phyloP scores from a whole-genome alignment of 1,284 basidiomycete species.

The Afroboletus lepidellus region DNA sequence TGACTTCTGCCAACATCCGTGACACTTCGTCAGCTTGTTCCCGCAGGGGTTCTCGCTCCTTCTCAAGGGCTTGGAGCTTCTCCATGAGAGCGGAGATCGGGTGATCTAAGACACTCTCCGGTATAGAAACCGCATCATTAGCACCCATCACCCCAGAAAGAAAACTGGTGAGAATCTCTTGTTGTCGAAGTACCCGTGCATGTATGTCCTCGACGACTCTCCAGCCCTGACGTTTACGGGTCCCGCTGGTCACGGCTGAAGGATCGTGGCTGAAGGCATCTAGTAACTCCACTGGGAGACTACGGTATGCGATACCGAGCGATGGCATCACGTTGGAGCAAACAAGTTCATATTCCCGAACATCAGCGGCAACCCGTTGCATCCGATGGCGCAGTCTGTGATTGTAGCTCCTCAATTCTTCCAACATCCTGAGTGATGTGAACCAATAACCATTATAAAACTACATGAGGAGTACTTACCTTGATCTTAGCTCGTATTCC shows the following conservation, averaged over 20 bases:
- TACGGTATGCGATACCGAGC: constrained; percentile 45
- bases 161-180: constrained; percentile 53
- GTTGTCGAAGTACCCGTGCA: constrained; percentile 56
- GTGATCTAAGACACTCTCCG: constrained; percentile 50
- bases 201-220: constrained; percentile 72
- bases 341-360: constrained; percentile 62
- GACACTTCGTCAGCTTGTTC: constrained; percentile 48
- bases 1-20: constrained; percentile 49
- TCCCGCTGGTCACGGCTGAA: constrained; percentile 62
- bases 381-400: constrained; percentile 61
- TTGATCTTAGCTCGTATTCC: constrained; percentile 60
- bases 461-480: constrained; percentile 41
- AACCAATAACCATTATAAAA: constrained; percentile 3
- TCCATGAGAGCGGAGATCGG: constrained; percentile 48
- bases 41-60: constrained; percentile 40
- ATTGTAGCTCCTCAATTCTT: constrained; percentile 58
- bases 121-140: constrained; percentile 18
- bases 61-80: constrained; percentile 42
- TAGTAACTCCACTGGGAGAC: constrained; percentile 60
- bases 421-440: constrained; percentile 47
- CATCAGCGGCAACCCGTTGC: constrained; percentile 56
- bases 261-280: constrained; percentile 76
- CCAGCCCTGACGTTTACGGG: constrained; percentile 58
- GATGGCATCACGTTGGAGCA: constrained; percentile 49
- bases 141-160: constrained; percentile 32